Percentiles rank a stretch among this genome's conserved stretches.
Conservation (phyloP, 1,284 basidiomycete genomes). For the Leccinum subrobustum region DNA sequence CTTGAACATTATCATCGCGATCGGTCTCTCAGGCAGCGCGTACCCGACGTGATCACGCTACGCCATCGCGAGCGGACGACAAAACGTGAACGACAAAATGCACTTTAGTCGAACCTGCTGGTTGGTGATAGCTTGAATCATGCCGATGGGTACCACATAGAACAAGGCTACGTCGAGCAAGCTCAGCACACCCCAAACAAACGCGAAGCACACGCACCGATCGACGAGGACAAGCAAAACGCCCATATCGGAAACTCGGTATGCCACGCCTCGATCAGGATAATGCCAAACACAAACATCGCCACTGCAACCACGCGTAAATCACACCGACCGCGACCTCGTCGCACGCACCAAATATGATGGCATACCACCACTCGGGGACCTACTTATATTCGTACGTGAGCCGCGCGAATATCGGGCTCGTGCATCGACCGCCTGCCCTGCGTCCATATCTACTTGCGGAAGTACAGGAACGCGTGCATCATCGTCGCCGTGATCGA, state of each 20-base stretch:
- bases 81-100: background rate
- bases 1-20: conserved; percentile 49
- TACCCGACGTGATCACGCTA: conserved; percentile 44
- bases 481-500: no score
- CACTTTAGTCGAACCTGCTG: conserved; percentile 49
- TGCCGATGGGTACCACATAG: conserved; percentile 58
- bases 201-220: conserved; percentile 20
- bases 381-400: conserved; percentile 74
- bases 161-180: conserved; percentile 35
- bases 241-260: conserved; percentile 59
- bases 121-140: conserved; percentile 37
- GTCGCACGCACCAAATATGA: conserved; percentile 38
- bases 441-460: conserved; percentile 25
- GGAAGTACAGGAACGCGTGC: no score
- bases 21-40: conserved; percentile 43
- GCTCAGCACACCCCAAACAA: background rate
- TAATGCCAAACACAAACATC: conserved; percentile 59
- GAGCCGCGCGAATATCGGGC: conserved; percentile 75
- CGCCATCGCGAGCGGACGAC: background rate
- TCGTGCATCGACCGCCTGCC: conserved; percentile 53
- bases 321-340: background rate
- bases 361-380: conserved; percentile 70
- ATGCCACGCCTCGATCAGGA: conserved; percentile 58
- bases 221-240: conserved; percentile 39
- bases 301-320: conserved; percentile 20